Evolutionary conservation across 805 yeast species (phyloP).

Genomic region (Kuraishia piskuri): DNA sequence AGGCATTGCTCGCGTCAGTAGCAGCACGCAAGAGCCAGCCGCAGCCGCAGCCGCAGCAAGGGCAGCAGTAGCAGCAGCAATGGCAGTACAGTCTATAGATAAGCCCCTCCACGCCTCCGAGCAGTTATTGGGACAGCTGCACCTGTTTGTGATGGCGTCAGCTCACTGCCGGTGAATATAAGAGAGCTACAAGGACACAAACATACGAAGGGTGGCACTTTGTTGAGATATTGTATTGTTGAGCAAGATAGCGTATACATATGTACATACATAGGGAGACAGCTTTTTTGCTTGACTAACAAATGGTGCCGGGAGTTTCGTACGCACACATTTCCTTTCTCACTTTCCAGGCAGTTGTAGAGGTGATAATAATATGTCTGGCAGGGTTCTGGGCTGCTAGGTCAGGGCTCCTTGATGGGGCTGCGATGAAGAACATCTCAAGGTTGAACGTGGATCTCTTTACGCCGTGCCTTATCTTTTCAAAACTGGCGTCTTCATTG

Average conservation of each 20-base stretch:
- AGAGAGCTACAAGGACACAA: no score
- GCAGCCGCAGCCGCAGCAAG: neutral
- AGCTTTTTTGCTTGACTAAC: neutral
- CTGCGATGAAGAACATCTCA: slow-evolving; percentile 72
- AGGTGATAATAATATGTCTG: slow-evolving; percentile 78
- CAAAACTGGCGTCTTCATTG: slow-evolving; percentile 61
- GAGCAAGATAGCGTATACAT: no score
- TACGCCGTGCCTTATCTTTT: slow-evolving; percentile 91
- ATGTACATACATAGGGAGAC: no score
- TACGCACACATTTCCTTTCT: slow-evolving; percentile 44
- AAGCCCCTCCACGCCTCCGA: neutral
- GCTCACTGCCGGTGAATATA: neutral
- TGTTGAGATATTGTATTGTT: no score
- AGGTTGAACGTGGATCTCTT: slow-evolving; percentile 81
- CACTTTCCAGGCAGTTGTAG: slow-evolving; percentile 86
- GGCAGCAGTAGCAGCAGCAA: neutral
- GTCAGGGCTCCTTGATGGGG: slow-evolving; percentile 56
- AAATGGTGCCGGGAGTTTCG: slow-evolving; percentile 16
- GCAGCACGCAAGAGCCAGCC: neutral
- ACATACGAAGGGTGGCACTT: no score
- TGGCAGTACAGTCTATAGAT: neutral
- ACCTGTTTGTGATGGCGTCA: neutral
- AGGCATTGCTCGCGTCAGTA: neutral
- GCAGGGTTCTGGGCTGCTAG: slow-evolving; percentile 84
- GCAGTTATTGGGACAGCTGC: no score